These are phyloP conservation scores for Candida anglica DNA, from an alignment of 805 yeast genomes.

Conservation along the genomic window DNA sequence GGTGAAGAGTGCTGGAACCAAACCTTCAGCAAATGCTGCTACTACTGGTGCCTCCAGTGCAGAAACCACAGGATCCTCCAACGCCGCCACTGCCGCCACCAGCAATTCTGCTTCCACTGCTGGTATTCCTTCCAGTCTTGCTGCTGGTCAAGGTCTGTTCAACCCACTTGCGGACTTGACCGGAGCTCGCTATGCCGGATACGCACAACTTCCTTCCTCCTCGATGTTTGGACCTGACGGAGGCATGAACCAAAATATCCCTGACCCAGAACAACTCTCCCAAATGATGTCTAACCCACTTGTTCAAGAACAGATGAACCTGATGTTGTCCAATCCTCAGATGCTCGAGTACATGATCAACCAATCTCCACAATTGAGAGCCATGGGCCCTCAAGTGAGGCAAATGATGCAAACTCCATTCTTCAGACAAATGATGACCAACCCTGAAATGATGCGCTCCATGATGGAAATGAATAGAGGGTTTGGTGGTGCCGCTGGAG, in stretches of 20 bases:
- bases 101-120: conserved; percentile 13
- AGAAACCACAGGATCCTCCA: conserved; percentile 15
- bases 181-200: conserved; percentile 95
- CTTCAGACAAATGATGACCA: conserved; percentile 63
- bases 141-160: conserved; percentile 85
- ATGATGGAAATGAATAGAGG: conserved; percentile 72
- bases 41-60: conserved; percentile 18
- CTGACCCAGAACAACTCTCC: conserved; percentile 71
- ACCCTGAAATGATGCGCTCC: conserved; percentile 82
- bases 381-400: conserved; percentile 87
- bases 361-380: conserved; percentile 78
- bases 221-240: conserved; percentile 94
- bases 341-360: conserved; percentile 79
- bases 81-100: conserved; percentile 12
- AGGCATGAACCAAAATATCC: conserved; percentile 69
- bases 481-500: conserved; percentile 28
- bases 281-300: conserved; percentile 77
- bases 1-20: conserved; percentile 65
- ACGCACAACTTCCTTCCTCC: conserved; percentile 80
- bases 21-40: conserved; percentile 23
- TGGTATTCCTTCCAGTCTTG: conserved; percentile 68
- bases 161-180: conserved; percentile 91
- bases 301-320: conserved; percentile 77
- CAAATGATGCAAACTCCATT: conserved; percentile 80
- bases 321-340: conserved; percentile 81